Evolutionary conservation across 352 stramenopile species (phyloP), one percentile per base, ranked within the genome.

Genomic region (Globisporangium perplexum): DNA sequence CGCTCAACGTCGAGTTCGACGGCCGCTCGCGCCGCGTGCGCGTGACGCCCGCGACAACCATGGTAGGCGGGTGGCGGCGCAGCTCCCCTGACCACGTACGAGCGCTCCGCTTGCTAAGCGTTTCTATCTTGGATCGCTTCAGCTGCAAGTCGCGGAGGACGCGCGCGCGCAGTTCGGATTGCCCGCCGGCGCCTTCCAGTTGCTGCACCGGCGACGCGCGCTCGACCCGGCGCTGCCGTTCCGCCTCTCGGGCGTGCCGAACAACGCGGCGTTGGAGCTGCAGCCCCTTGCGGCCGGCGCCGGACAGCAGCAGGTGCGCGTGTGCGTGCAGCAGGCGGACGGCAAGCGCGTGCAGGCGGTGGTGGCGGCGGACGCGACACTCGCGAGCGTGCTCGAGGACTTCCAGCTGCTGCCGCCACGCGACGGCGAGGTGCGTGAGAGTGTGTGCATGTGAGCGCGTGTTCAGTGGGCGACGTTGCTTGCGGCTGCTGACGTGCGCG

Each of bases 141-240:
- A 95, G 85, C 88, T 92, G 47, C 72, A 93, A 55, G 83, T 93
- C 18, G 45, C 93, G 22, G 68, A 86, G 49, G 62, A 77, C 38
- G 75, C 83, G 18, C 73, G 72, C 11, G 61, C 65, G 39, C 66
- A 83, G 18, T 89, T 90, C 57, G 50, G 57, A 3, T 63, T 95
- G 41, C 54, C 60, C 24, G 62, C 71, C 24, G 57, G 50, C 28
- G 66, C 76, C 50, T 86, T 65, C 51, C 70, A 92, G 57, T 69
- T 95, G 18, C 51, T 78, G 45, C 84, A 94, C 58, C 83, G 82
- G 47, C 69, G 67, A 39, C 74, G 65, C 15, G 44, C 72, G 8
- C 63, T 95, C 20, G 86, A 95, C 53, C 57, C 92, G 41, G 90
- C 86, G 18, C 77, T 93, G 44, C 83, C 86, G 33, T 95, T 95